phyloP scores from a whole-genome alignment of 352 stramenopile genomes.

The Poterioochromonas sp. region DNA sequence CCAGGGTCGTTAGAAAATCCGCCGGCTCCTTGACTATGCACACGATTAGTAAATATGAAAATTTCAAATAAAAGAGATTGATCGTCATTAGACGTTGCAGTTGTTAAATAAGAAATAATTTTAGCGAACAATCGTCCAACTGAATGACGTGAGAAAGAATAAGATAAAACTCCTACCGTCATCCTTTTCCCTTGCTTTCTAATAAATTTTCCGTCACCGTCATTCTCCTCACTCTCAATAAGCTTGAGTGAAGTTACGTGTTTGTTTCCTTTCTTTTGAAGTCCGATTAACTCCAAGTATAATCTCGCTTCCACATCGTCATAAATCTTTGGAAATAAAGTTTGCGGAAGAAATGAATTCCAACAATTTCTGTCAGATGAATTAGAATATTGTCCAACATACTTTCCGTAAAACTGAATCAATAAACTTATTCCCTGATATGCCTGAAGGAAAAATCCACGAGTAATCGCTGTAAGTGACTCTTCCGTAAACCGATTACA shows the following conservation, averaged over 20 bases:
- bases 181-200: background rate
- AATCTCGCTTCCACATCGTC: background rate
- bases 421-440: background rate
- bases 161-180: background rate
- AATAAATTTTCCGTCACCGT: background rate
- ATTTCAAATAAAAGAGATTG: no score
- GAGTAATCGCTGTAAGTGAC: background rate
- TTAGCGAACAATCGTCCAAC: background rate
- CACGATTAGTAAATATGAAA: no score
- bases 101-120: background rate
- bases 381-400: background rate
- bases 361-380: background rate
- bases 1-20: no score
- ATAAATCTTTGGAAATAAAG: background rate
- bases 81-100: background rate
- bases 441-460: constrained; percentile 4
- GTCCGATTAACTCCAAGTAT: background rate
- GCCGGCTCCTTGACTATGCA: no score
- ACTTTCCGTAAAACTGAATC: background rate
- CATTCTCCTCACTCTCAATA: background rate
- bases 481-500: no score
- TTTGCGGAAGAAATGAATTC: background rate
- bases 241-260: background rate
- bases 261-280: background rate
- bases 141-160: background rate